Evolutionary conservation across 2,329 filamentous ascomycete genomes (phyloP), one percentile per base, ranked within the genome.

Genomic region (Chrysoporthe cubensis): DNA sequence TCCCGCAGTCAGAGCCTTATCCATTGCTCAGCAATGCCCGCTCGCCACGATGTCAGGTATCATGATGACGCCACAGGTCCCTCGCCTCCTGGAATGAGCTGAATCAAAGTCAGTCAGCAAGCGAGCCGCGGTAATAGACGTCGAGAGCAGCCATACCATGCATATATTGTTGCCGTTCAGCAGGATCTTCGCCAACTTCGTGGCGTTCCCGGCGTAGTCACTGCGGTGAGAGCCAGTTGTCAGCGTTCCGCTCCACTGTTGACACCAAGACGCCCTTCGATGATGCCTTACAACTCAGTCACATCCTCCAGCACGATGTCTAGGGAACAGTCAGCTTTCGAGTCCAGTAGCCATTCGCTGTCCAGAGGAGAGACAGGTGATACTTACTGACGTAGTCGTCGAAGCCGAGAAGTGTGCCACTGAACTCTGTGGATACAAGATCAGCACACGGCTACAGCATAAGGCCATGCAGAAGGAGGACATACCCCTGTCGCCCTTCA

Each of bases 361-460:
- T 40, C 9, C 9, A 32, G 2, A 50, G 8, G 46, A 46, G 57
- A 26, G 9, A 26, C 26, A 3, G 21, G 54, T 21, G 14, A 40
- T 16, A 97, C 95, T 84, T 86, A 97, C 94, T 99, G 87, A 99
- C 96, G 83, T 98, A 99, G 87, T 99, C 96, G 78, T 99, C 96
- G 76, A 99, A 99, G 2, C 96, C 96, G 66, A 97, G 88, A 37
- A 99, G 86, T 8, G 93, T 97, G 65, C 96, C 96, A 73, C 92
- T 93, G 82, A 99, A 99, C 80, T 99, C 96, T 98, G 77, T 57
- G 67, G 60, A 71, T 46, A 73, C 69, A 65, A 62, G 43, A 18
- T 59, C 40, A 21, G 54, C 14, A 61, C 9, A 11, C 1, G 21
- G 7, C 54, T 61, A n/a, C 6, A 42, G 6, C 14, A 34, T 26